Evolutionary conservation across 2,329 filamentous ascomycete genomes (phyloP).

Genomic region (Trichoderma lentiforme): DNA sequence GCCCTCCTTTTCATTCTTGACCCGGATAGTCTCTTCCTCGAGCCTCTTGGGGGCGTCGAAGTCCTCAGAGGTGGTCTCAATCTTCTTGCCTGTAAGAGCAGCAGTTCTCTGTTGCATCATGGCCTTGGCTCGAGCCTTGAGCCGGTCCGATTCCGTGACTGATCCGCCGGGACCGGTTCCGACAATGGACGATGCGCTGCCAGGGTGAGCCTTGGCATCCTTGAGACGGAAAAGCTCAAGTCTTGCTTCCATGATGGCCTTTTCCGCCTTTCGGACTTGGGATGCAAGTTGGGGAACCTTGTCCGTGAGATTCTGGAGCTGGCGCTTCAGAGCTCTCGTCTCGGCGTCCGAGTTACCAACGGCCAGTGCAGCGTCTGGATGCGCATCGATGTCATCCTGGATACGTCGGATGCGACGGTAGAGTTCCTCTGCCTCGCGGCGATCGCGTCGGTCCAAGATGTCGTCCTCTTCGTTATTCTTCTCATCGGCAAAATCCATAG

Average conservation of each 20-base stretch:
- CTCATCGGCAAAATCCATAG: constrained; percentile 94
- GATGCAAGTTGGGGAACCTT: constrained; percentile 89
- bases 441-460: constrained; percentile 82
- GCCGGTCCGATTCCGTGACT: constrained; percentile 87
- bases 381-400: constrained; percentile 90
- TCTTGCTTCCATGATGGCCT: constrained; percentile 85
- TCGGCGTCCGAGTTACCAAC: constrained; percentile 84
- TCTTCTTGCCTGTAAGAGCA: constrained; percentile 81
- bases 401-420: constrained; percentile 88
- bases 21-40: constrained; percentile 80
- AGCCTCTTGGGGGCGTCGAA: constrained; percentile 76
- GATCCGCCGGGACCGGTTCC: constrained; percentile 88
- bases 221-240: constrained; percentile 90
- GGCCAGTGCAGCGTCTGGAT: constrained; percentile 70
- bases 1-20: constrained; percentile 82
- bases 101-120: constrained; percentile 99
- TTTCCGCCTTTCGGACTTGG: constrained; percentile 84
- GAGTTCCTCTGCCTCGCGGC: constrained; percentile 87
- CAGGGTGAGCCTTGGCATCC: constrained; percentile 88
- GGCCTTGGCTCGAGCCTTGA: constrained; percentile 91
- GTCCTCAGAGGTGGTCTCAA: constrained; percentile 66
- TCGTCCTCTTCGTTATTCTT: constrained; percentile 88
- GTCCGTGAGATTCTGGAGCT: constrained; percentile 84
- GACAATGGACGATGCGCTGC: constrained; percentile 74
- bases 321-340: constrained; percentile 77